Percentiles rank a stretch among this genome's conserved stretches.
Evolutionary conservation across 176 grass and related monocot species (phyloP).

Genomic region (Otatea glauca): DNA sequence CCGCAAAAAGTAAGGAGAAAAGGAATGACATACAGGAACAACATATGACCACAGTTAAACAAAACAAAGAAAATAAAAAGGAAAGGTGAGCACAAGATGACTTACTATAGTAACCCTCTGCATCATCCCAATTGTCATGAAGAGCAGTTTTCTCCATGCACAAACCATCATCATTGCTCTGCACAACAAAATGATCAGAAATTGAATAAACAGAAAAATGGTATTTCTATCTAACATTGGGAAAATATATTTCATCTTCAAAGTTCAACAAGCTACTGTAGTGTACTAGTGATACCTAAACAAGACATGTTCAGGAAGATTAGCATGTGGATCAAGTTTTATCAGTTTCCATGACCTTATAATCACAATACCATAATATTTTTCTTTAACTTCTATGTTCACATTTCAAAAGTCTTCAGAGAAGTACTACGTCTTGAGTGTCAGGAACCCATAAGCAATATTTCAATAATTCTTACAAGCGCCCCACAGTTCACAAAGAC

Average conservation of each 20-base stretch:
- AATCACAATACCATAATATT: neutral
- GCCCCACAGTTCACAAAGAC: neutral
- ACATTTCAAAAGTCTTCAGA: neutral
- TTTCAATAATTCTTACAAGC: neutral
- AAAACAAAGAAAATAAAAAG: slow-evolving; percentile 26
- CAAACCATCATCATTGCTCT: slow-evolving; percentile 79
- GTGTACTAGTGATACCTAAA: neutral
- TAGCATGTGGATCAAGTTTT: neutral
- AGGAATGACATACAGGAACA: slow-evolving; percentile 2
- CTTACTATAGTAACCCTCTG: slow-evolving; percentile 98
- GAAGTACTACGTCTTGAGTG: neutral
- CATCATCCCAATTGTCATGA: slow-evolving; percentile 99
- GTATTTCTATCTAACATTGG: neutral
- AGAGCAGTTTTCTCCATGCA: slow-evolving; percentile 72
- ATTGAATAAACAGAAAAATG: slow-evolving; percentile 27
- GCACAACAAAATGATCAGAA: slow-evolving; percentile 18
- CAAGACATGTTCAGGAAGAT: slow-evolving; percentile 1
- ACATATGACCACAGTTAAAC: slow-evolving; percentile 14
- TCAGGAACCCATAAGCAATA: neutral
- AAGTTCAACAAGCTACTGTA: neutral
- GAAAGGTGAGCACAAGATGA: slow-evolving; percentile 27
- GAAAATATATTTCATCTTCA: slow-evolving; percentile 14
- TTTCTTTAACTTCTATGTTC: slow-evolving; percentile 9
- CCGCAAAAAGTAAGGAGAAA: neutral
- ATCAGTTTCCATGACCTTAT: neutral